These are phyloP conservation scores for Hydrangea macrophylla DNA, from an alignment of 148 eudicot species.

Conservation along the genomic window DNA sequence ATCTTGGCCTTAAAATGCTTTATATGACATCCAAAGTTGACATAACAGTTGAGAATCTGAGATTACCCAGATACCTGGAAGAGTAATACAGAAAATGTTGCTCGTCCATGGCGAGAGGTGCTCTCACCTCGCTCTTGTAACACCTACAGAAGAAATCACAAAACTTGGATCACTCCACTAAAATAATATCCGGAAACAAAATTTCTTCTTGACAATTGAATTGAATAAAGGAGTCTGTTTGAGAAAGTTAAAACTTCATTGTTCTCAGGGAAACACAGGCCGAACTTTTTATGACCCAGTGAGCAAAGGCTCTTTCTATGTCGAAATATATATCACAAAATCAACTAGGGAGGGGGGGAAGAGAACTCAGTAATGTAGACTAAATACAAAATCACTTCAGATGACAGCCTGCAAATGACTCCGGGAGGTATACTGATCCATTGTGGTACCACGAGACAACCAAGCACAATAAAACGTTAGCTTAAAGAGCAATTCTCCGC, in stretches of 20 bases:
- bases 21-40: slow-evolving; percentile 2
- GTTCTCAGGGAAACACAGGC: background rate
- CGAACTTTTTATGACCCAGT: background rate
- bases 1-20: background rate
- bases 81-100: slow-evolving; percentile 95
- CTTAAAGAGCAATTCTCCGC: too few species aligned
- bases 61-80: slow-evolving; percentile 62
- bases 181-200: slow-evolving; percentile 7
- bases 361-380: background rate
- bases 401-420: background rate
- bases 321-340: background rate
- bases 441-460: background rate
- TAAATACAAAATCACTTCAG: slow-evolving; percentile 2
- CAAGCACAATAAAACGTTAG: background rate
- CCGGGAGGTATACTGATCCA: background rate
- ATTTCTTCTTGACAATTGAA: background rate
- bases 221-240: background rate
- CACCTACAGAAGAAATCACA: slow-evolving; percentile 51
- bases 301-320: background rate
- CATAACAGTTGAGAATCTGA: slow-evolving; percentile 4
- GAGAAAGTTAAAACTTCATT: background rate
- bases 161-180: slow-evolving; percentile 10
- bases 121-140: slow-evolving; percentile 99
- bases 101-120: slow-evolving; percentile 98
- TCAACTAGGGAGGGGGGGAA: background rate